Evolutionary conservation across 2,329 filamentous ascomycete species (phyloP).

Genomic region (Dactylellina leptospora): DNA sequence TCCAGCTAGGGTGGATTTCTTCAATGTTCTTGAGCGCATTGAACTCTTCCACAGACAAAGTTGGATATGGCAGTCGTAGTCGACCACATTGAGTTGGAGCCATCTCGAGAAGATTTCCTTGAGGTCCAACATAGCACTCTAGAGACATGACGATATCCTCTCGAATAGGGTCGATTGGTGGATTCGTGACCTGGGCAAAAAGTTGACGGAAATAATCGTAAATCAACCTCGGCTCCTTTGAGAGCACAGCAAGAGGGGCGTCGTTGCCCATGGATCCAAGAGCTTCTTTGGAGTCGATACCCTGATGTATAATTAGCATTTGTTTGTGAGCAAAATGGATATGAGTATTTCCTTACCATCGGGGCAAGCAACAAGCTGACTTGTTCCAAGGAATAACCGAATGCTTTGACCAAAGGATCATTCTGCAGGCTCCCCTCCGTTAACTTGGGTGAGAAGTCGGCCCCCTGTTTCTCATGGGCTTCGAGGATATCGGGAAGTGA

Average conservation of each 20-base stretch:
- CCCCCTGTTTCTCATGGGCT: conserved; percentile 65
- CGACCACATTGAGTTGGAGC: conserved; percentile 86
- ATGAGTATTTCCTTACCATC: conserved; percentile 66
- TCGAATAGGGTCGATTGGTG: conserved; percentile 94
- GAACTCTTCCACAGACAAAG: conserved; percentile 89
- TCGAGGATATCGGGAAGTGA: conserved; percentile 79
- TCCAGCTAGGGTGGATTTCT: conserved; percentile 78
- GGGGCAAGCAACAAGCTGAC: conserved; percentile 89
- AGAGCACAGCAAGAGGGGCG: conserved; percentile 87
- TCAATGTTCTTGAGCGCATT: conserved; percentile 83
- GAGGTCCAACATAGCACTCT: conserved; percentile 93
- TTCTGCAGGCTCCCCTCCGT: conserved; percentile 78
- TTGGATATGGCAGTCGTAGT: conserved; percentile 84
- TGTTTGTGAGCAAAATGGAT: conserved; percentile 1
- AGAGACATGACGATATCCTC: conserved; percentile 98
- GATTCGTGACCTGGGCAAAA: conserved; percentile 97
- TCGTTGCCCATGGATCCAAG: conserved; percentile 98
- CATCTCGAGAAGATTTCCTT: conserved; percentile 95
- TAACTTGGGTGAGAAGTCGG: conserved; percentile 73
- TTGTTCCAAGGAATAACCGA: conserved; percentile 95
- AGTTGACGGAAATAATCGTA: conserved; percentile 98
- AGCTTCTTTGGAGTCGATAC: conserved; percentile 95
- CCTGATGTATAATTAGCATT: conserved; percentile 59
- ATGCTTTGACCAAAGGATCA: conserved; percentile 83
- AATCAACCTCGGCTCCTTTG: conserved; percentile 85